Conservation (phyloP, 2,329 filamentous ascomycete genomes). For the Colletotrichum aenigma region DNA sequence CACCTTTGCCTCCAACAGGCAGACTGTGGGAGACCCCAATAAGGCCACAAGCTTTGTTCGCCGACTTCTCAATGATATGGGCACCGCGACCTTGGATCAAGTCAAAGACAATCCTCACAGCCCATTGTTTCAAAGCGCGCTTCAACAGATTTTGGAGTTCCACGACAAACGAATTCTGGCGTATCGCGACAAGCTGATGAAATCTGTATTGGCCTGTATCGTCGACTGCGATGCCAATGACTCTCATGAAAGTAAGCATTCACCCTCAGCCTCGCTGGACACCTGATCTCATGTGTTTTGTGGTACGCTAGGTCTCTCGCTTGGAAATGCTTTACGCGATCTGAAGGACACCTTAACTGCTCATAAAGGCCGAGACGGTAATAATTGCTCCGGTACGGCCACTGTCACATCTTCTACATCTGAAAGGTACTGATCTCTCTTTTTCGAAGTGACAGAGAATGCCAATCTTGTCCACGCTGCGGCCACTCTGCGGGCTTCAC, state of each 20-base stretch:
- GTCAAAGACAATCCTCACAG: not conserved
- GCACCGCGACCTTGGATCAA: fast-evolving
- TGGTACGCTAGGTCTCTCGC: not conserved
- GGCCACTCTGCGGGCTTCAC: not conserved
- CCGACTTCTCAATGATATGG: not conserved
- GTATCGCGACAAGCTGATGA: not conserved
- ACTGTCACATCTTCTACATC: not conserved
- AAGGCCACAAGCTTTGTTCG: not conserved
- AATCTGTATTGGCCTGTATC: not conserved
- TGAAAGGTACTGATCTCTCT: not conserved
- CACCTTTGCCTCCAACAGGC: slow-evolving; percentile 33
- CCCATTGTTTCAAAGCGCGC: not conserved
- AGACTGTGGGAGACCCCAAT: not conserved
- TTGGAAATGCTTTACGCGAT: not conserved
- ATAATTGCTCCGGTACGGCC: not conserved
- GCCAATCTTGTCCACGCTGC: not conserved
- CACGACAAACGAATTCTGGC: not conserved
- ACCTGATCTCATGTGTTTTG: not conserved
- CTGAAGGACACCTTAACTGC: not conserved
- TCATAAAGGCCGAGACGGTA: fast-evolving
- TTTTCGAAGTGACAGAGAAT: not conserved
- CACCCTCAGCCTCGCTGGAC: not conserved
- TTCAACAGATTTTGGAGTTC: not conserved
- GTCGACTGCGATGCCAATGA: not conserved
- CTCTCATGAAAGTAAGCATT: not conserved